phyloP scores from a whole-genome alignment of 73 alveolate species.

The Paramecium primaurelia region DNA sequence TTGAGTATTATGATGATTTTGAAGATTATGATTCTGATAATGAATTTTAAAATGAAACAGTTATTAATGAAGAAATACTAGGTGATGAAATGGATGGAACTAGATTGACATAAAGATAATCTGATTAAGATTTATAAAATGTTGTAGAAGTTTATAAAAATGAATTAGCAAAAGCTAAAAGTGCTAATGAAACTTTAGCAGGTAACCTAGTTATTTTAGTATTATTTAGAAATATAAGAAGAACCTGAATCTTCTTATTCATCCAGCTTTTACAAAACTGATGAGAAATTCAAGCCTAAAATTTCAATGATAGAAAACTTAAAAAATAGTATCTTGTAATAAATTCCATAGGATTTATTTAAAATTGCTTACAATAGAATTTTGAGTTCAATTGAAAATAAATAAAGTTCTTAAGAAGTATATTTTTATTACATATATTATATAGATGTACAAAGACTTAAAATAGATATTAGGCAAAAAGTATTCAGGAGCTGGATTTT shows the following conservation, averaged over 20 bases:
- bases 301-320: neutral
- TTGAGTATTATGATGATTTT: constrained; percentile 27
- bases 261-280: constrained; percentile 11
- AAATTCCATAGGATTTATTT: neutral
- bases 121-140: constrained; percentile 26
- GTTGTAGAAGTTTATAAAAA: constrained; percentile 18
- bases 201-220: neutral
- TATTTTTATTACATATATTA: neutral
- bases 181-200: neutral
- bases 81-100: constrained; percentile 8
- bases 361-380: neutral
- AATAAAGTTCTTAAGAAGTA: neutral
- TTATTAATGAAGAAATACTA: neutral
- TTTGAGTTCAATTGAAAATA: neutral
- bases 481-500: neutral
- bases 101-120: neutral
- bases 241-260: neutral
- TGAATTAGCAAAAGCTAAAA: constrained; percentile 1
- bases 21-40: constrained; percentile 48
- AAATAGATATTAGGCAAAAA: constrained; percentile 8
- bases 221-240: neutral
- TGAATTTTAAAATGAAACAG: neutral
- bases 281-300: constrained; percentile 1
- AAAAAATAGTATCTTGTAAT: neutral
- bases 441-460: neutral